A percentile compares a stretch with the other conserved stretches of the same genome.
These are phyloP conservation scores for Tulasnella sp. DNA, from an alignment of 768 basidiomycete genomes.

Conservation along the genomic window DNA sequence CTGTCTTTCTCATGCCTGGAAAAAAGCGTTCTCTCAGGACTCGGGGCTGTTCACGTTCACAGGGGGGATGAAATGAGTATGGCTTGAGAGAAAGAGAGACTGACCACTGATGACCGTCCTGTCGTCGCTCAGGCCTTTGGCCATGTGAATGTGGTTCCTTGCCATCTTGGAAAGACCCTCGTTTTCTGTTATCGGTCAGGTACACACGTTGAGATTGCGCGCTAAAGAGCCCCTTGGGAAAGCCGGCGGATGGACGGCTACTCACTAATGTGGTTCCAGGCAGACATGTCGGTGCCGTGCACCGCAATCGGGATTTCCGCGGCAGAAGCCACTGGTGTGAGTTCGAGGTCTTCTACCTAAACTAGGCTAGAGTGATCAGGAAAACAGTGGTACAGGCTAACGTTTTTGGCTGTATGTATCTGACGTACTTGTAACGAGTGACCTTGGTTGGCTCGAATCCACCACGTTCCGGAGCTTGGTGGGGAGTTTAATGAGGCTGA, in stretches of 20 bases:
- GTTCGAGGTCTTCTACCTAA: conserved; percentile 58
- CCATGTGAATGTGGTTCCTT: conserved; percentile 88
- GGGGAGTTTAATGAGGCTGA: conserved; percentile 13
- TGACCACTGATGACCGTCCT: conserved; percentile 61
- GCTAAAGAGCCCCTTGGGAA: neutral
- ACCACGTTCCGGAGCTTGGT: conserved; percentile 42
- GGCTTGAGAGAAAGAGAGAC: conserved; percentile 22
- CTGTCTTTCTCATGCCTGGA: conserved; percentile 69
- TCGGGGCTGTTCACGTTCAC: too few species aligned
- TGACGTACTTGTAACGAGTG: conserved; percentile 69
- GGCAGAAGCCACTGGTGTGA: conserved; percentile 44
- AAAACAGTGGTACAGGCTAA: neutral
- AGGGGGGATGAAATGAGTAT: too few species aligned
- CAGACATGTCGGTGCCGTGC: conserved; percentile 60
- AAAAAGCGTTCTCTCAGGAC: neutral
- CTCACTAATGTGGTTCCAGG: conserved; percentile 65
- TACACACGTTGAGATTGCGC: neutral
- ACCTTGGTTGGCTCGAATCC: conserved; percentile 85
- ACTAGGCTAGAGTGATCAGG: neutral
- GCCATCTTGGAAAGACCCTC: conserved; percentile 74
- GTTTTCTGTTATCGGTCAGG: conserved; percentile 32
- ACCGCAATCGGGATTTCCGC: conserved; percentile 68
- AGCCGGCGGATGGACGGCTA: neutral
- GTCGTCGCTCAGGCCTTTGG: conserved; percentile 57
- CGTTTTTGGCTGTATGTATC: neutral